Base-by-base conservation (phyloP, 75 land plant genomes). In the Adiantum capillusveneris region DNA sequence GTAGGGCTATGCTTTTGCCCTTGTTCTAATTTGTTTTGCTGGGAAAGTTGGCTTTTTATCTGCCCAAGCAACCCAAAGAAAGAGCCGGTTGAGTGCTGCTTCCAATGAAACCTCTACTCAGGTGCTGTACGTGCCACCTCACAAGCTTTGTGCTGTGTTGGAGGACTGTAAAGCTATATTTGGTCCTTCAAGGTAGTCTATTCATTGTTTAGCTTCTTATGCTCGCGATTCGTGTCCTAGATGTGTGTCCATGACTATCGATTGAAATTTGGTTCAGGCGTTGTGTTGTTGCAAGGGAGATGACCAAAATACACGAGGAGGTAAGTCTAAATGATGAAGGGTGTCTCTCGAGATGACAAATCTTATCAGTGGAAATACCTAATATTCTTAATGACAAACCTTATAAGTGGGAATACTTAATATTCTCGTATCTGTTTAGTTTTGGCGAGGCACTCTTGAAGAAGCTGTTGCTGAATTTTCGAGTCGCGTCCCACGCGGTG, bases 221-320 rank as follows among this genome's bases (percentile, higher is more conserved):
- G n/a, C n/a, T n/a, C n/a, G 3, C 7, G 37, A 34, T 5, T 34
- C 37, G 7, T 34, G 37, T 34, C 7, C 37, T 34, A 5, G 37
- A 5, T 43, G 18, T 19, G 2, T 12, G 2, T 14, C 17, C 21
- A 62, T 62, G 18, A 6, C 28, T 11, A 44, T 34, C 50, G 31
- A 42, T 48, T n/a, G n/a, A n/a, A n/a, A n/a, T 29, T 31, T 41
- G 29, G 70, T 67, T 41, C 73, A 94, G 98, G 75, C 74, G 57
- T 60, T 89, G 98, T 75, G 96, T 89, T 28, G 81, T 94, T 60
- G 98, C 98, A 26, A 81, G 98, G 14, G 98, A 94, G 77, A 78
- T 94, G 64, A 94, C 98, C 11, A 94, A 94, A 72, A 30, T 88
- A 31, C 90, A 94, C 66, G 98, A 94, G 73, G 90, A 94, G 96